Percentiles rank a stretch among this genome's conserved stretches.
Evolutionary conservation across 371 early-diverging fungal species (phyloP).

Genomic region (Rhizopus arrhizus): DNA sequence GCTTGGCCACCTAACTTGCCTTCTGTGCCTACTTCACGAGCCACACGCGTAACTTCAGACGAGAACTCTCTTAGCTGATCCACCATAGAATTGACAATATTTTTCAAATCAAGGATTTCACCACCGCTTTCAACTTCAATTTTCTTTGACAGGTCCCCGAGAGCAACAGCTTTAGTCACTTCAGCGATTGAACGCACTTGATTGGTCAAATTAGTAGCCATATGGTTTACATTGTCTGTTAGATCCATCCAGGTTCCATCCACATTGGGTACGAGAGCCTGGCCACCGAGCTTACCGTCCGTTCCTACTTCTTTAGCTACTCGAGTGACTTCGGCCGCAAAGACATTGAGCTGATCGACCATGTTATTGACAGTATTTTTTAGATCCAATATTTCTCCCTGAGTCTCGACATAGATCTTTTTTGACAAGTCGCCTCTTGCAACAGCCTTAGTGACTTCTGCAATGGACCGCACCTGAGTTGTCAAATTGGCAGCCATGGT

Average conservation of each 20-base stretch:
- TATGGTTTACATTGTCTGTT: slow-evolving; percentile 59
- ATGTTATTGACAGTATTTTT: slow-evolving; percentile 41
- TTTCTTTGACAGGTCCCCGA: slow-evolving; percentile 45
- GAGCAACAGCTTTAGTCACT: slow-evolving; percentile 56
- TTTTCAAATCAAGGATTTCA: slow-evolving; percentile 37
- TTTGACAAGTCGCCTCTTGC: slow-evolving; percentile 47
- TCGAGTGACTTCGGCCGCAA: slow-evolving; percentile 43
- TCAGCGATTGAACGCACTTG: slow-evolving; percentile 55
- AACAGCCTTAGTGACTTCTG: slow-evolving; percentile 54
- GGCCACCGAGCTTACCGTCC: slow-evolving; percentile 50
- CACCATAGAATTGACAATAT: slow-evolving; percentile 44
- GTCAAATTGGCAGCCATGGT: slow-evolving; percentile 62
- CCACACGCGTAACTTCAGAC: slow-evolving; percentile 40
- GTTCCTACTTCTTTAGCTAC: slow-evolving; percentile 56
- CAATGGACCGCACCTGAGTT: slow-evolving; percentile 60
- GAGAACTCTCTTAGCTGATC: slow-evolving; percentile 42
- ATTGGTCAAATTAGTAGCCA: slow-evolving; percentile 58
- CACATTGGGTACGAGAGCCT: slow-evolving; percentile 45
- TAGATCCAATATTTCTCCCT: slow-evolving; percentile 37
- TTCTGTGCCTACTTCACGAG: slow-evolving; percentile 49
- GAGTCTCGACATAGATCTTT: slow-evolving; percentile 28
- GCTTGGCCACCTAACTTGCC: slow-evolving; percentile 44
- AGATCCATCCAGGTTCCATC: slow-evolving; percentile 65
- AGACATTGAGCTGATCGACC: slow-evolving; percentile 43
- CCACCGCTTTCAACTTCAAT: slow-evolving; percentile 30